These are phyloP conservation scores for Phytophthora pini DNA, from an alignment of 352 stramenopile genomes.

Conservation along the genomic window DNA sequence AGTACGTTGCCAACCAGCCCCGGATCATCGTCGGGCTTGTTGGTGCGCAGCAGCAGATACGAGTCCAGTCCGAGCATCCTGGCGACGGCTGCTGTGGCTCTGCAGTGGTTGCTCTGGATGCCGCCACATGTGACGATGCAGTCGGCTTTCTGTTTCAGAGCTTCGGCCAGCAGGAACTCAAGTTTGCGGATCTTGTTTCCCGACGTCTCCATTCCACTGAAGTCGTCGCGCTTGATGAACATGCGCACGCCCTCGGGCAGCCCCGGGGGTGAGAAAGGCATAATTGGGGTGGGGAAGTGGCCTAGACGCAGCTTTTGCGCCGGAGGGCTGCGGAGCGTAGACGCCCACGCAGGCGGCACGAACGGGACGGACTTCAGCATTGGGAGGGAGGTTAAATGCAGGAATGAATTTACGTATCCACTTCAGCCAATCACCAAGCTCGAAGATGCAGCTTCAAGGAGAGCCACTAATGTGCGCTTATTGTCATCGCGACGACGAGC, in stretches of 20 bases:
- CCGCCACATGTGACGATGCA: slow-evolving; percentile 94
- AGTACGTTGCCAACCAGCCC: slow-evolving; percentile 78
- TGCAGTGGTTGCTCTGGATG: slow-evolving; percentile 95
- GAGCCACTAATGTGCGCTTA: background rate
- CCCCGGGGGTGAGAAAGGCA: slow-evolving; percentile 73
- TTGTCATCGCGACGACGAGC: too few species aligned
- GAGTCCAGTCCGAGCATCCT: slow-evolving; percentile 93
- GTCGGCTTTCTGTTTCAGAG: slow-evolving; percentile 82
- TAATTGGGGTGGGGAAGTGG: slow-evolving; percentile 85
- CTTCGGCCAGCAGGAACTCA: slow-evolving; percentile 94
- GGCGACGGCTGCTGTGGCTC: slow-evolving; percentile 79
- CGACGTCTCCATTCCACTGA: slow-evolving; percentile 91
- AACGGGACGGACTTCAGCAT: slow-evolving; percentile 80
- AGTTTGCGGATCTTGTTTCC: slow-evolving; percentile 97
- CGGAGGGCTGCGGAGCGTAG: slow-evolving; percentile 52
- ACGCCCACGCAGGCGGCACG: slow-evolving; percentile 63
- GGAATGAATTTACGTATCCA: background rate
- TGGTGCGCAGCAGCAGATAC: slow-evolving; percentile 90
- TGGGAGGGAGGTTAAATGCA: background rate
- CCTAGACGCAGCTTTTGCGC: slow-evolving; percentile 61
- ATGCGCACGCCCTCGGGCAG: slow-evolving; percentile 73
- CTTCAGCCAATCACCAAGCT: slow-evolving; percentile 20
- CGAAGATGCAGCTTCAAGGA: slow-evolving; percentile 13
- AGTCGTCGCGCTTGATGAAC: slow-evolving; percentile 90
- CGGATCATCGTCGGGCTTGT: slow-evolving; percentile 76